Conservation (phyloP, 2,329 filamentous ascomycete species). For the Chaetomiaceae sp. region DNA sequence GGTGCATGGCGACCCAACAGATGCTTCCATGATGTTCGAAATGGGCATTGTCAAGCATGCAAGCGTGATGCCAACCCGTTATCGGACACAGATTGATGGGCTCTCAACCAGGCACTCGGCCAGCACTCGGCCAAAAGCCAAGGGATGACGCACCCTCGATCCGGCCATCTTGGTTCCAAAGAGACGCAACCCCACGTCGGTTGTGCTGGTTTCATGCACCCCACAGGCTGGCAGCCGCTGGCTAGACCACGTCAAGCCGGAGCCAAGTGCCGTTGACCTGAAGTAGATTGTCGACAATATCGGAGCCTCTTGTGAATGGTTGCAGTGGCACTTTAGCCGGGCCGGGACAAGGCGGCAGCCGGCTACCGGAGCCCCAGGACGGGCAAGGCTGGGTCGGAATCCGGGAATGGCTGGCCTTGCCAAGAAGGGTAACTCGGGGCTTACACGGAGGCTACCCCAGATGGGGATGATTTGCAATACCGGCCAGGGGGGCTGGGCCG, state of each 20-base stretch:
- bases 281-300: slow-evolving; percentile 13
- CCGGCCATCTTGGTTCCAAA: not conserved
- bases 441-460: slow-evolving; percentile 16
- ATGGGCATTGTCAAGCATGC: too few species aligned
- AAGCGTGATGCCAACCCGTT: too few species aligned
- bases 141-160: slow-evolving; percentile 2
- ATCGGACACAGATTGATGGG: too few species aligned
- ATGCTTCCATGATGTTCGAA: too few species aligned
- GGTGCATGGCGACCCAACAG: too few species aligned
- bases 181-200: slow-evolving; percentile 1
- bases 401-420: slow-evolving; percentile 17
- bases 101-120: too few species aligned
- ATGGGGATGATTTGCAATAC: slow-evolving; percentile 11
- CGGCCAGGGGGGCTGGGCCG: not conserved
- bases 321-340: slow-evolving; percentile 19
- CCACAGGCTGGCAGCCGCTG: slow-evolving; percentile 14
- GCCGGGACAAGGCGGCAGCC: slow-evolving; percentile 22
- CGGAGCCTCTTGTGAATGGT: slow-evolving; percentile 13
- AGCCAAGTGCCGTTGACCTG: slow-evolving; percentile 13
- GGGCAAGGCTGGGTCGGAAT: slow-evolving; percentile 3
- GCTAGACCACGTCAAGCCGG: not conserved
- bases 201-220: slow-evolving; percentile 14
- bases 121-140: not conserved
- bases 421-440: slow-evolving; percentile 13
- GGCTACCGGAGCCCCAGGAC: slow-evolving; percentile 11